These are phyloP conservation scores for Epichloe scottii DNA, from an alignment of 2,329 filamentous ascomycete species.

Conservation along the genomic window DNA sequence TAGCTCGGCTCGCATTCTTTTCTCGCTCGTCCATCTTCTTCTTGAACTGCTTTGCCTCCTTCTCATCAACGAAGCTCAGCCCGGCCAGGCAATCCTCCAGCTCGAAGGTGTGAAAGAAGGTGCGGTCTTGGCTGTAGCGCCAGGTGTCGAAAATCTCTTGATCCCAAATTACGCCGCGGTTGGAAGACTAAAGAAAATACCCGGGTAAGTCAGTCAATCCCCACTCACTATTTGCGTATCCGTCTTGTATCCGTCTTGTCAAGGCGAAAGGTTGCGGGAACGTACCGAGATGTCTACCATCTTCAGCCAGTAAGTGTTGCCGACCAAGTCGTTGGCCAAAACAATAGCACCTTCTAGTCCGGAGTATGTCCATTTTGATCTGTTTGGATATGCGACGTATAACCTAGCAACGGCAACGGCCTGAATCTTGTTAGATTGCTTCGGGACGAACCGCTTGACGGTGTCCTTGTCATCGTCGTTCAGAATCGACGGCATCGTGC, in stretches of 20 bases:
- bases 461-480: conserved; percentile 92
- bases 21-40: conserved; percentile 96
- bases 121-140: conserved; percentile 90
- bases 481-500: conserved; percentile 52
- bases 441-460: conserved; percentile 88
- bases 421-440: conserved; percentile 92
- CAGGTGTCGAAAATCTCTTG: conserved; percentile 96
- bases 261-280: background rate
- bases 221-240: no score
- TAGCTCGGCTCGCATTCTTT: conserved; percentile 88
- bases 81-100: conserved; percentile 83
- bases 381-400: conserved; percentile 83
- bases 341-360: conserved; percentile 86
- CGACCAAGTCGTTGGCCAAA: conserved; percentile 84
- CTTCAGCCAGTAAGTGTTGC: conserved; percentile 95
- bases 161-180: conserved; percentile 85
- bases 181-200: conserved; percentile 42
- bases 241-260: no score
- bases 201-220: conserved; percentile 5
- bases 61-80: conserved; percentile 89
- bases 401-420: conserved; percentile 87
- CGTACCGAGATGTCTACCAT: conserved; percentile 86
- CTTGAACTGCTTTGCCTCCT: conserved; percentile 91
- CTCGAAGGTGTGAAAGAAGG: conserved; percentile 97
- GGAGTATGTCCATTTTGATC: conserved; percentile 82